Base-by-base conservation (phyloP, 148 eudicot genomes). In the Silene conica region DNA sequence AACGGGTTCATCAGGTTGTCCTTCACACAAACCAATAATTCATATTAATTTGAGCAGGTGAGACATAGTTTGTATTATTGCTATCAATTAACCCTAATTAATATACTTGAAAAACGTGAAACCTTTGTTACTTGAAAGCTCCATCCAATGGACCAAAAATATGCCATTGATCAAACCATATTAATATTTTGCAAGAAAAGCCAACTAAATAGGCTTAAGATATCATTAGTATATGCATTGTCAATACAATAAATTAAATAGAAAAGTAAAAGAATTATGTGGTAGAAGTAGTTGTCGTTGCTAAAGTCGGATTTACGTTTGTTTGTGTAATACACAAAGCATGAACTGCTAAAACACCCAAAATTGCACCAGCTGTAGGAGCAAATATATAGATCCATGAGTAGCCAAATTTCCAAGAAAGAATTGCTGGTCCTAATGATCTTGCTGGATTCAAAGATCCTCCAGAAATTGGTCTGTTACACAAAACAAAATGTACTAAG, bases 371-470 rank as follows among this genome's bases (percentile, higher is more conserved):
- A 5, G 76, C 31, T 7, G 82, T 78, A 0, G 98, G 98, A 48
- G 93, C 98, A 12, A 83, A 13, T 3, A 92, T 45, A 77, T 90
- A 90, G 57, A 92, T 86, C 98, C 98, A 92, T 1, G 89, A 19
- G 69, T 79, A 70, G 43, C 86, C 80, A 43, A 92, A 90, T 64
- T 86, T 87, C 89, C 93, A 65, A 25, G 90, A 78, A 8, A 90
- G 79, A 0, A 90, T 80, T 21, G 98, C 98, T 9, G 98, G 98
- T 55, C 93, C 98, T 26, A 92, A 63, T 66, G 98, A 88, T 63
- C 98, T 82, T 70, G 98, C 96, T 21, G 98, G 96, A 71, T 92
- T 92, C 92, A 92, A 74, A 8, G 98, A 92, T 67, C 92, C 98
- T 70, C 98, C 98, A 14, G 98, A 92, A 45, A 92, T 70, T 0